Base-by-base conservation (phyloP, 805 yeast genomes). In the Kuraishia hungarica region DNA sequence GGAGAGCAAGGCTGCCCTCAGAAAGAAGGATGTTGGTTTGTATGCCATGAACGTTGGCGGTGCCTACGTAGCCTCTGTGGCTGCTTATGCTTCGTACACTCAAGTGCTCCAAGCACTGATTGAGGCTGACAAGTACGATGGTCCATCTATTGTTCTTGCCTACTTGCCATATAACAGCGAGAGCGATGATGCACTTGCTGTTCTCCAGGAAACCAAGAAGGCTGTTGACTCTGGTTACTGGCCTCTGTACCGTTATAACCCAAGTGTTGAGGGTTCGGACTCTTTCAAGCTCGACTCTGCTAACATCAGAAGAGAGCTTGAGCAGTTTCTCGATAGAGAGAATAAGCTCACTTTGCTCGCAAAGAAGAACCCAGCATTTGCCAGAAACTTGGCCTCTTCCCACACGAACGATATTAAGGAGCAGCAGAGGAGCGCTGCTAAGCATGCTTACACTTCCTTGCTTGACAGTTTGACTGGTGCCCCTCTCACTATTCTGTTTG, bases 181-280 rank as follows among this genome's bases (percentile, higher is more conserved):
- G 65, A 75, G 73, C 55, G 86, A 85, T 59, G 74, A 83, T 58
- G 86, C 96, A 48, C 73, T 93, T 61, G 80, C 83, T 24, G 82
- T 92, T 50, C 77, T 93, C 63, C 85, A 87, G 67, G 94, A 89
- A 67, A 92, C 97, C 39, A 93, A 93, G 70, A 74, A 73, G 59
- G 93, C 97, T 22, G 96, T 93, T 51, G 97, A 89, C 64, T 76
- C 91, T 39, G 98, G 98, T n/a, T 86, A 87, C 73, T 91, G 97
- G 96, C 98, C 98, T 51, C 78, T 93, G 58, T 93, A 92, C 74
- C 79, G 97, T 67, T 93, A 79, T 72, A 79, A 89, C 62, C 97
- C 97, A 55, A 60, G 68, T 10, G 69, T 77, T 52, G 79, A 76
- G 51, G 67, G 71, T 2, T 77, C 74, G 39, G 80, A 83, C n/a